phyloP scores from a whole-genome alignment of 202 grass and related monocot species.

The Zizania palustris region DNA sequence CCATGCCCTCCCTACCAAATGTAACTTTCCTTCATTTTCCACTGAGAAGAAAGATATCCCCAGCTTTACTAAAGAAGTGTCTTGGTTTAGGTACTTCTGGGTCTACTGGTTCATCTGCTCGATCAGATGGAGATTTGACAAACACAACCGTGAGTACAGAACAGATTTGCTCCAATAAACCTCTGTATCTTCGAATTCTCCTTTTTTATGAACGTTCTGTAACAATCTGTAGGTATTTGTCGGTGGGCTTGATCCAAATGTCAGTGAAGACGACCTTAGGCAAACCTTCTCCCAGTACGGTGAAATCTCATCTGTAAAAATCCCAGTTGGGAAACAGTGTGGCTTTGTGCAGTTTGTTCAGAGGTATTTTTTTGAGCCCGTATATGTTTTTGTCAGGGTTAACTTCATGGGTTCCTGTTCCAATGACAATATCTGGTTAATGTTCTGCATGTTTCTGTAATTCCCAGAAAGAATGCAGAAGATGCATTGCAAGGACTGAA shows the following conservation, averaged over 20 bases:
- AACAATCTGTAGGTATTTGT: conserved; percentile 74
- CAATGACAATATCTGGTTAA: background rate
- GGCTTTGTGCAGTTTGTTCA: conserved; percentile 86
- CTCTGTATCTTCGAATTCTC: conserved; percentile 26
- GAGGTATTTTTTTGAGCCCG: conserved; percentile 53
- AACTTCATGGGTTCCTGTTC: background rate
- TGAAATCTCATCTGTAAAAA: conserved; percentile 87
- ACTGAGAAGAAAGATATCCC: background rate
- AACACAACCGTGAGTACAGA: conserved; percentile 83
- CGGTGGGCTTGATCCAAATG: conserved; percentile 78
- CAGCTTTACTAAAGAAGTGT: background rate
- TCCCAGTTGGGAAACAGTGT: conserved; percentile 86
- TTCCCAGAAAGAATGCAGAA: conserved; percentile 78
- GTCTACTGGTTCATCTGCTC: conserved; percentile 62
- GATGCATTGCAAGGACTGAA: conserved; percentile 69
- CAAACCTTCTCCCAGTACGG: conserved; percentile 84
- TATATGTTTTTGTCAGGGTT: background rate
- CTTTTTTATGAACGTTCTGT: conserved; percentile 27
- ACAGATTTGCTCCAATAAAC: conserved; percentile 18
- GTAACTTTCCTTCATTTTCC: background rate
- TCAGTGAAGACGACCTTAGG: conserved; percentile 83
- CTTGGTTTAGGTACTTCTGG: conserved; percentile 68
- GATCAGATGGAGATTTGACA: conserved; percentile 79
- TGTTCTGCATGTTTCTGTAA: background rate
- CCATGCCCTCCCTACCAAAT: background rate